These are phyloP conservation scores for Geotrichum reessii DNA, from an alignment of 1,139 yeast genomes.

Conservation along the genomic window DNA sequence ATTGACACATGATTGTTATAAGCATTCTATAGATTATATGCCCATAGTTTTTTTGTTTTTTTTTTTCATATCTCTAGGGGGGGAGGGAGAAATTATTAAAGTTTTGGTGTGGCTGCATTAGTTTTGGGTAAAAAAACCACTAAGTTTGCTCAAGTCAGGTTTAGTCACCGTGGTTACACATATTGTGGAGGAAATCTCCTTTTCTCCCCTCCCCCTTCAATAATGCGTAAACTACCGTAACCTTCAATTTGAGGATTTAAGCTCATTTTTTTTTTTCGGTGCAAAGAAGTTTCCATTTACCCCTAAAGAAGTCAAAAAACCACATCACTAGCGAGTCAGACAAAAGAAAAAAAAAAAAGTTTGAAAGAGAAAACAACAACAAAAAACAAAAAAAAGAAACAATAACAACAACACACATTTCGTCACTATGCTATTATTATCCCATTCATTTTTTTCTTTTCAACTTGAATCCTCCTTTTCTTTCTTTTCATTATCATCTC, in stretches of 20 bases:
- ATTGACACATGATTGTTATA: no score
- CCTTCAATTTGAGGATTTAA: not conserved
- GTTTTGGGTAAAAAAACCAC: not conserved
- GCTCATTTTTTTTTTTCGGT: not conserved
- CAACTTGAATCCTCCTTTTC: not conserved
- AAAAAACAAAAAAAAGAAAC: not conserved
- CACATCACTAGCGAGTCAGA: not conserved
- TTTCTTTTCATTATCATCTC: not conserved
- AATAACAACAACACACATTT: not conserved
- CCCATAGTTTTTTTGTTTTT: no score
- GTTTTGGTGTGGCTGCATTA: not conserved
- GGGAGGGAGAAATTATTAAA: not conserved
- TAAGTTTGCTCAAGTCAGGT: not conserved
- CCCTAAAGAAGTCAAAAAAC: not conserved
- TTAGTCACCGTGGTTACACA: not conserved
- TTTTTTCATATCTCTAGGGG: not conserved
- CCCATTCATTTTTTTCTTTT: not conserved
- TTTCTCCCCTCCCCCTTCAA: not conserved
- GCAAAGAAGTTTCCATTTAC: not conserved
- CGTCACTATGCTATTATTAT: not conserved
- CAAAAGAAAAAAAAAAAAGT: not conserved
- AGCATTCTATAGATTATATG: no score
- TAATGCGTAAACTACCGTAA: not conserved
- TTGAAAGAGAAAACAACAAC: not conserved
- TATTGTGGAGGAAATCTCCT: not conserved